phyloP scores from a whole-genome alignment of 140 eudicot species.

The Oenanthe javanica region DNA sequence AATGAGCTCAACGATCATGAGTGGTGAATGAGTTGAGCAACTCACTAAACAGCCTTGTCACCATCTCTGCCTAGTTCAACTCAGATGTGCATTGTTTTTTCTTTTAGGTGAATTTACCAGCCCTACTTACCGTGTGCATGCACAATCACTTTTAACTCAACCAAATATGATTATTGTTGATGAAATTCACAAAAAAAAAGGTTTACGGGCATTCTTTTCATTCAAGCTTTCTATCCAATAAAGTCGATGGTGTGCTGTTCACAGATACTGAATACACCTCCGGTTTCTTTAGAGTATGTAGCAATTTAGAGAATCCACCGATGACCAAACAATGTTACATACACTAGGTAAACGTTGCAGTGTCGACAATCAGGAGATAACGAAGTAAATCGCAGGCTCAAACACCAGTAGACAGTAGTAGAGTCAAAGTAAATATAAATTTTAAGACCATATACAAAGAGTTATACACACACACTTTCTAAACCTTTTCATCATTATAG shows the following conservation, averaged over 20 bases:
- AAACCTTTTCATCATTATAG: slow-evolving; percentile 2
- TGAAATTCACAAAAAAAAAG: too few relatives aligned
- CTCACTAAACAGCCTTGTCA: neutral
- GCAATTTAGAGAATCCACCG: neutral
- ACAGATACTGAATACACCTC: neutral
- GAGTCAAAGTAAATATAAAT: neutral
- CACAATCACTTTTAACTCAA: neutral
- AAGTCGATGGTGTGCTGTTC: too few relatives aligned
- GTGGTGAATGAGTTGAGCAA: neutral
- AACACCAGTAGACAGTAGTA: neutral
- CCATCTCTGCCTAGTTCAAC: neutral
- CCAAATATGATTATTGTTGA: neutral
- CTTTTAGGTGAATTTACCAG: neutral
- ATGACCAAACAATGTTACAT: neutral
- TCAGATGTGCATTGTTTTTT: neutral
- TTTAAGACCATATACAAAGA: neutral
- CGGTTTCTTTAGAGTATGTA: neutral
- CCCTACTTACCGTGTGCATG: neutral
- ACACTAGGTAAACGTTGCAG: neutral
- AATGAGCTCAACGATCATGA: neutral
- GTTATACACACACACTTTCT: slow-evolving; percentile 11
- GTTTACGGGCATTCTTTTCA: neutral
- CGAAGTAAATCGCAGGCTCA: neutral
- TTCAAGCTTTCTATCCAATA: neutral
- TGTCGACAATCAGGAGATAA: neutral